Base-by-base conservation (phyloP, 495 filamentous ascomycete genomes). In the Penicillium paxilli region DNA sequence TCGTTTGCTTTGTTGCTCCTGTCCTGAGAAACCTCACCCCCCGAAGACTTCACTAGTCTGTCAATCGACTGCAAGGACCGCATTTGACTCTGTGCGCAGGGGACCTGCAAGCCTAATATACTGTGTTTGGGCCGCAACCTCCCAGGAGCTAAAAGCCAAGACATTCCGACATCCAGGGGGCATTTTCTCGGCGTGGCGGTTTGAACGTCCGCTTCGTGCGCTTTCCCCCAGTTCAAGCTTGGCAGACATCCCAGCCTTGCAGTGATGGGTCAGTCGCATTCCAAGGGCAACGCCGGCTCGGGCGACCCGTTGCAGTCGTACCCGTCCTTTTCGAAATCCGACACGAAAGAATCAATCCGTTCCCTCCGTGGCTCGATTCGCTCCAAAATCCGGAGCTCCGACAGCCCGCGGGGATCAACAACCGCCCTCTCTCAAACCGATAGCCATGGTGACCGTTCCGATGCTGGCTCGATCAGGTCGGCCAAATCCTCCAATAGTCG, bases 301-400 rank as follows among this genome's bases (percentile, higher is more conserved):
- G 69, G 74, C 54, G 83, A 86, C 58, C 67, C 75, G 53, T 72
- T 93, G 49, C 86, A 88, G 68, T 87, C 88, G 22, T 94, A 91
- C 72, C 90, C 93, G 30, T 96, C 94, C 20, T 92, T 98, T 70
- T 88, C 87, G 68, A 90, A 89, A 66, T 89, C 93, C 20, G 94
- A 98, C 69, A 98, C 94, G 33, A 92, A 92, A 71, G 95, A 96
- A 59, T 98, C 94, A 9, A 79, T 89, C 19, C 87, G 93, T 44
- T 98, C 94, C 1, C 82, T 98, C 63, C 80, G 85, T 44, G 86
- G 80, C 32, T 84, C 84, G 1, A 81, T 91, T 56, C 76, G 83
- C 35, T 88, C 84, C n/a, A 91, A 94, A 80, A 86, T 93, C 63
- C 80, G 86, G 71, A 57, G 81, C 77, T 62, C 73, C 71, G 69